phyloP scores from a whole-genome alignment of 75 land plant species.

The Azolla pinnata region DNA sequence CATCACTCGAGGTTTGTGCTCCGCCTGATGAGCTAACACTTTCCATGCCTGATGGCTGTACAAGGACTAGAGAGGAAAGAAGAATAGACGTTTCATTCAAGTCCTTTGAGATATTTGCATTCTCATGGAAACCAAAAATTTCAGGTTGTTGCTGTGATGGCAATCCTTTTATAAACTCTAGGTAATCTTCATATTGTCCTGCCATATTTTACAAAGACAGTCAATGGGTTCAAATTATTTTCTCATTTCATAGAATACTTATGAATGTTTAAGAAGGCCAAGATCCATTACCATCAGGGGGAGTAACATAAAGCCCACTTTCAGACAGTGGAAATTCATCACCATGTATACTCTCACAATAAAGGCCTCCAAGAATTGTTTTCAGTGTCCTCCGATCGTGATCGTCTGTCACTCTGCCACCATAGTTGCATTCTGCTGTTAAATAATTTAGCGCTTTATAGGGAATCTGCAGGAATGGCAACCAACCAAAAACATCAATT shows the following conservation, averaged over 20 bases:
- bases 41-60: conserved; percentile 11
- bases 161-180: conserved; percentile 17
- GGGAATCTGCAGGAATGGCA: conserved; percentile 20
- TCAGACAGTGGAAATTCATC: conserved; percentile 14
- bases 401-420: conserved; percentile 23
- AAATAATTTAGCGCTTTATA: conserved; percentile 21
- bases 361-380: conserved; percentile 10
- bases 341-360: conserved; percentile 15
- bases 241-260: too few species aligned
- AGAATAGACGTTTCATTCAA: conserved; percentile 12
- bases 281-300: conserved; percentile 22
- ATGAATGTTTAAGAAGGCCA: background rate
- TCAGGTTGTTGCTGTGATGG: conserved; percentile 22
- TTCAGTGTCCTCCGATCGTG: conserved; percentile 18
- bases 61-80: conserved; percentile 12
- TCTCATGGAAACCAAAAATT: conserved; percentile 26
- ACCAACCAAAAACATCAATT: too few species aligned
- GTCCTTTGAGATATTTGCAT: conserved; percentile 24
- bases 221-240: too few species aligned
- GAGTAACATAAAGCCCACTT: conserved; percentile 14
- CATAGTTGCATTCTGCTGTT: conserved; percentile 22
- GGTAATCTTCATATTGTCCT: conserved; percentile 19
- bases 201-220: too few species aligned
- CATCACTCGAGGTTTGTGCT: conserved; percentile 8
- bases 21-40: conserved; percentile 2